phyloP scores from a whole-genome alignment of 805 yeast species.

The Tetrapisispora namnaoensis region DNA sequence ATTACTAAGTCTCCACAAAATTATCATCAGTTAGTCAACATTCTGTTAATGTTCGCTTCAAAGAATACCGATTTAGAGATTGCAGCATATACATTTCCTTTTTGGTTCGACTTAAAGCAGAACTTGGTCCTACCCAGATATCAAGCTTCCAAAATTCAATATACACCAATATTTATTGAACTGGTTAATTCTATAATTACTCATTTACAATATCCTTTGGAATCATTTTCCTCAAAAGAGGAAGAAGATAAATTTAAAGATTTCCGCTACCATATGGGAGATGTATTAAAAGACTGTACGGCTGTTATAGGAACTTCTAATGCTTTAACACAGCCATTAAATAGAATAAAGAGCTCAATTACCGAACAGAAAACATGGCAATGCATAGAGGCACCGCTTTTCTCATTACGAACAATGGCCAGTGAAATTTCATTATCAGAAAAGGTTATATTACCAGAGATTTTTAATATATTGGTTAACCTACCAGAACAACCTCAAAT shows the following conservation, averaged over 20 bases:
- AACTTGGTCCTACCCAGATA: slow-evolving; percentile 33
- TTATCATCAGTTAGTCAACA: slow-evolving; percentile 65
- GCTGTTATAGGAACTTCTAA: slow-evolving; percentile 71
- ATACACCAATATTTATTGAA: slow-evolving; percentile 16
- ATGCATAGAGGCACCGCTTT: slow-evolving; percentile 78
- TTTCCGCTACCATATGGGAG: slow-evolving; percentile 95
- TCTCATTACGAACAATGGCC: slow-evolving; percentile 89
- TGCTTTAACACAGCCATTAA: slow-evolving; percentile 64
- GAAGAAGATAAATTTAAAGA: slow-evolving; percentile 88
- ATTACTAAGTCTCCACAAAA: slow-evolving; percentile 62
- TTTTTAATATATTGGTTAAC: slow-evolving; percentile 43
- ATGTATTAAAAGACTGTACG: slow-evolving; percentile 92
- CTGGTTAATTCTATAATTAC: slow-evolving; percentile 36
- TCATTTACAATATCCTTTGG: slow-evolving; percentile 67
- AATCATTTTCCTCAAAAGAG: slow-evolving; percentile 58
- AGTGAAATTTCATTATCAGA: slow-evolving; percentile 69
- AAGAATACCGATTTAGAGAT: slow-evolving; percentile 79
- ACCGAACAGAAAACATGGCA: slow-evolving; percentile 53
- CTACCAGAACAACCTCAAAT: slow-evolving; percentile 80
- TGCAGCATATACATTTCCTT: slow-evolving; percentile 81
- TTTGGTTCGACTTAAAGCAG: slow-evolving; percentile 80
- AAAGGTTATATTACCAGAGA: slow-evolving; percentile 57
- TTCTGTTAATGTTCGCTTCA: slow-evolving; percentile 59
- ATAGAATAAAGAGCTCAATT: slow-evolving; percentile 38
- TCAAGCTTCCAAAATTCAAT: slow-evolving; percentile 18